Conservation (phyloP, 768 basidiomycete genomes). For the Hypholoma fasciculare region DNA sequence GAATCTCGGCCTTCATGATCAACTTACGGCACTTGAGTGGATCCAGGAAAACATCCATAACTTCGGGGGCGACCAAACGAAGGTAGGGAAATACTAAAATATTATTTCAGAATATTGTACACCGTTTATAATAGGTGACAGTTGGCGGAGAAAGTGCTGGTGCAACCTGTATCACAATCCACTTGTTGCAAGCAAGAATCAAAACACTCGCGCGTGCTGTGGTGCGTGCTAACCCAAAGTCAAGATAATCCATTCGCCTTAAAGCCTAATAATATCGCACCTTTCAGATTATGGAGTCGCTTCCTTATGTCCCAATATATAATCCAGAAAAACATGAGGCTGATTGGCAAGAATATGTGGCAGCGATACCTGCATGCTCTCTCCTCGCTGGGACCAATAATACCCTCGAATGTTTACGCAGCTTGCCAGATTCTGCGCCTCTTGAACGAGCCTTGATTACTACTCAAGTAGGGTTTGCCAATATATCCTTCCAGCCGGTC, state of each 20-base stretch:
- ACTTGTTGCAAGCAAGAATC: slow-evolving; percentile 29
- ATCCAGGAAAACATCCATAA: slow-evolving; percentile 54
- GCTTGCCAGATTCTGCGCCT: slow-evolving; percentile 4
- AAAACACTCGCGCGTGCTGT: slow-evolving; percentile 31
- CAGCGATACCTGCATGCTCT: slow-evolving; percentile 29
- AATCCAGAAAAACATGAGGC: slow-evolving; percentile 25
- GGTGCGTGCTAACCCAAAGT: slow-evolving; percentile 7
- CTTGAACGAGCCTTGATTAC: slow-evolving; percentile 6
- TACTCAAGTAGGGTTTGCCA: slow-evolving; percentile 7
- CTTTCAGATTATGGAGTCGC: slow-evolving; percentile 36
- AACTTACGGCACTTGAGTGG: slow-evolving; percentile 45
- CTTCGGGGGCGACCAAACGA: slow-evolving; percentile 53
- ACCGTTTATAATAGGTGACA: slow-evolving; percentile 36
- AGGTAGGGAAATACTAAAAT: slow-evolving; percentile 9
- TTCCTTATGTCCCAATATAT: slow-evolving; percentile 29
- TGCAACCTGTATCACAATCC: slow-evolving; percentile 37
- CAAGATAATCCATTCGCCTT: not conserved
- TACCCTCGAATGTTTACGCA: slow-evolving; percentile 33
- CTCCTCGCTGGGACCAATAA: slow-evolving; percentile 12
- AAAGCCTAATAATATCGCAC: not conserved
- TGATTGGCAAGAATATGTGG: slow-evolving; percentile 35
- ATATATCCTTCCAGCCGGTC: slow-evolving; percentile 22
- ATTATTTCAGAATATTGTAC: not conserved
- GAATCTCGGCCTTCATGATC: slow-evolving; percentile 46
- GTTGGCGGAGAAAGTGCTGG: slow-evolving; percentile 54